Conservation (phyloP, 2,329 filamentous ascomycete species). For the Exophiala spinifera region DNA sequence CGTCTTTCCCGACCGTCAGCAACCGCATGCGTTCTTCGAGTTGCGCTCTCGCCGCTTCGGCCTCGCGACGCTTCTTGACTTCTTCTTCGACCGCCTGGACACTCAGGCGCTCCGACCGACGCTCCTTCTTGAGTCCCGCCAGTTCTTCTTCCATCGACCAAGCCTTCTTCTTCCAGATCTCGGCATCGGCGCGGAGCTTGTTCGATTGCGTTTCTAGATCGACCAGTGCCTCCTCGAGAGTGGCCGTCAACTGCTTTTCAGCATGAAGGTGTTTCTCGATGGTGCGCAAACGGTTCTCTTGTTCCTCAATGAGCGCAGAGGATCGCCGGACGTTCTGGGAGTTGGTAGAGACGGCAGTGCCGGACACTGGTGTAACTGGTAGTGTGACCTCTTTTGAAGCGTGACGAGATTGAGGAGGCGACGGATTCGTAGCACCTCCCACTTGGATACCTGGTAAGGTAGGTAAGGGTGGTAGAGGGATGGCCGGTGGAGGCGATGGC, state of each 20-base stretch:
- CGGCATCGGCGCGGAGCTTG: slow-evolving; percentile 85
- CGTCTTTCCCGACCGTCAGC: slow-evolving; percentile 53
- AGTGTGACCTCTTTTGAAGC: slow-evolving; percentile 71
- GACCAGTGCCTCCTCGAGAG: slow-evolving; percentile 89
- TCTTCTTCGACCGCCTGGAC: slow-evolving; percentile 95
- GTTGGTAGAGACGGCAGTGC: slow-evolving; percentile 20
- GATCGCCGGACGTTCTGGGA: slow-evolving; percentile 38
- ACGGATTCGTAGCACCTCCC: slow-evolving; percentile 51
- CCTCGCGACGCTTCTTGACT: slow-evolving; percentile 83
- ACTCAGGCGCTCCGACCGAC: slow-evolving; percentile 58
- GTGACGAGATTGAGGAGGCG: slow-evolving; percentile 64
- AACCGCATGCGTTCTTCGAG: slow-evolving; percentile 94
- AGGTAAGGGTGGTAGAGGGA: slow-evolving; percentile 90
- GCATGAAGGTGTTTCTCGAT: slow-evolving; percentile 96
- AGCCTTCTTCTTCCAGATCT: slow-evolving; percentile 86
- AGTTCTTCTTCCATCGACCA: slow-evolving; percentile 66
- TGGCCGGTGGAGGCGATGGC: slow-evolving; percentile 89
- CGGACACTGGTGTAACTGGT: slow-evolving; percentile 20
- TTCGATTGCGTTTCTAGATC: slow-evolving; percentile 90
- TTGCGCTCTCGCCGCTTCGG: slow-evolving; percentile 82
- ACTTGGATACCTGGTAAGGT: slow-evolving; percentile 48
- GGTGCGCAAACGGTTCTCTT: slow-evolving; percentile 88
- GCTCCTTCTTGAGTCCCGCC: slow-evolving; percentile 55
- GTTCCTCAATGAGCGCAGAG: slow-evolving; percentile 83
- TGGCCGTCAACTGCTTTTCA: slow-evolving; percentile 93